Evolutionary conservation across 2,329 filamentous ascomycete species (phyloP), one percentile per base, ranked within the genome.

Genomic region (Malbranchea cinnamomea): DNA sequence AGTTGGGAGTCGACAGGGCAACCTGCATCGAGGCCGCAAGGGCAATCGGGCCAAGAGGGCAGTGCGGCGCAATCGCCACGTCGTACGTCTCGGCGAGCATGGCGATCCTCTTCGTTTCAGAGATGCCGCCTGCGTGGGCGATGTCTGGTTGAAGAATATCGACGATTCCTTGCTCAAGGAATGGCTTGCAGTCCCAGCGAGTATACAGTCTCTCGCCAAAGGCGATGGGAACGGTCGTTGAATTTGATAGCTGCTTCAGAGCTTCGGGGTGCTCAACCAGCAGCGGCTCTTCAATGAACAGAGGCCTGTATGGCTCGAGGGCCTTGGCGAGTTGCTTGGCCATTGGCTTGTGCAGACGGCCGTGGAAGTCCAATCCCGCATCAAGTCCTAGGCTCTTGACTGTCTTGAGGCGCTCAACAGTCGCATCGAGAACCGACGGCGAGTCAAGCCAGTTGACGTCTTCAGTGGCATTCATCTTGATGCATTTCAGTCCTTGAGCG

Each of bases 381-480:
- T 81, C 75, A 41, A 83, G 65, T 3, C 74, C 74, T 0, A 78
- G 51, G 0, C 60, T 59, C 44, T 74, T 78, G 5, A 82, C 77
- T 0, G 64, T 60, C 38, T 71, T 70, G 8, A 82, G 54, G 2
- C 77, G 61, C 30, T 74, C 67, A 2, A 80, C 67, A 18, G 67
- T 71, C 4, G 62, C 54, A 22, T 74, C 60, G 0, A 82, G 58
- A 0, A 62, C 60, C 0, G 62, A 58, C 0, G 77, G 76, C 1
- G 72, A 73, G 48, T 81, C 77, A 0, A 82, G 61, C 77, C 76
- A 82, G 37, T 67, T 70, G 1, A 81, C 52, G 37, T 79, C 76
- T 42, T 75, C 74, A 0, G 76, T 82, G 3, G 65, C 78, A 46
- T 82, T 82, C 77, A 82, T 82, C 46, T 82, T 81, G 33, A 82